These are phyloP conservation scores for Sporothrix luriei DNA, from an alignment of 2,329 filamentous ascomycete species.

Conservation along the genomic window DNA sequence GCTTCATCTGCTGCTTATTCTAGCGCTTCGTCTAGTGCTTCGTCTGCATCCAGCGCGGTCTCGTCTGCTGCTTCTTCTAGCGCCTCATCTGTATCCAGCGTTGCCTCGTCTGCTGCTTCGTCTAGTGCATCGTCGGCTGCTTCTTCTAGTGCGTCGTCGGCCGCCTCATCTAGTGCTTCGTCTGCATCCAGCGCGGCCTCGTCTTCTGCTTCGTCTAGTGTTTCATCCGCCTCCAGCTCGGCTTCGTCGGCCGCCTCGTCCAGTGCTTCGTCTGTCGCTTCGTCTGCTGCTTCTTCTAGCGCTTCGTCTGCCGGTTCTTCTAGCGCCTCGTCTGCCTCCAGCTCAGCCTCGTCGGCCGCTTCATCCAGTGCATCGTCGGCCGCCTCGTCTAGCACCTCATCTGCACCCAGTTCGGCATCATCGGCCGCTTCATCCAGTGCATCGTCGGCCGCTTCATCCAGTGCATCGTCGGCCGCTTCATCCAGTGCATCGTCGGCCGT, in stretches of 20 bases:
- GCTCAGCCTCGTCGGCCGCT: no score
- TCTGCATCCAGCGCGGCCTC: background rate
- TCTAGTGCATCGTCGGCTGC: background rate
- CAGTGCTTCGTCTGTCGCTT: no score
- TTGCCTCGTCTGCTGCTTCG: background rate
- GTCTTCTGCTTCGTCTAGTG: background rate
- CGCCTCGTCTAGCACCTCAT: background rate
- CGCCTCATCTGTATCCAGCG: no score
- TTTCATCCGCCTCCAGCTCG: slow-evolving; percentile 6
- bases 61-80: no score
- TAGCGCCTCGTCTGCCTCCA: no score
- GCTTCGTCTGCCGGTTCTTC: no score
- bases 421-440: no score
- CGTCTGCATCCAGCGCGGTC: no score
- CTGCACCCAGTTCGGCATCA: background rate
- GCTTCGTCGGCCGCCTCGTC: background rate
- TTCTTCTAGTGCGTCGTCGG: no score
- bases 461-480: background rate
- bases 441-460: background rate
- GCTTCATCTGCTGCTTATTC: no score
- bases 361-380: background rate
- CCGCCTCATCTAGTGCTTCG: background rate
- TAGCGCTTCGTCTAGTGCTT: no score
- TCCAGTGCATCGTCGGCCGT: background rate
- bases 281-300: no score